Evolutionary conservation across 768 basidiomycete genomes (phyloP), one percentile per base, ranked within the genome.

Genomic region (Pulveroboletus sp.): DNA sequence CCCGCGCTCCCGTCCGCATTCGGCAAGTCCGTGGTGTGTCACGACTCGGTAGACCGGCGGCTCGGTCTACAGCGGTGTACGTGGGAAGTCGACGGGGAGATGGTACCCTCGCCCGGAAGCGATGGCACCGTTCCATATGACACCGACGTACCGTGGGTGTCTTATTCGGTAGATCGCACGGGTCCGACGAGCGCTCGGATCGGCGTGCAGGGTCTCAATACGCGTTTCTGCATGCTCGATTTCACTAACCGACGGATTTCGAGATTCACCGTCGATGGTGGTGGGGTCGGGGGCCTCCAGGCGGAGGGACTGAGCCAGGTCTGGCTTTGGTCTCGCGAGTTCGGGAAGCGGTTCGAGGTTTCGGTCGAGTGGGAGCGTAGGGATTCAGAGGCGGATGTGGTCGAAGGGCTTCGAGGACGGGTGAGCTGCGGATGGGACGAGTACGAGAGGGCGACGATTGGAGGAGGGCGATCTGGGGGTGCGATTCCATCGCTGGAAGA

Each of bases 401-500:
- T 62, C 2, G 58, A 57, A 1, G 37, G 10, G 1, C 32, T 62
- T 2, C 38, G 57, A 23, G 86, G 82, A 24, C 72, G 74, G 4
- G 73, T 82, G 19, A 78, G 76, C 16, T 85, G 83, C 52, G 77
- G 79, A 47, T 86, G 83, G 80, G 77, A 74, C n/a, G 85, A 88
- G 59, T 81, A 82, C 56, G 77, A 79, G 64, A 78, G 78, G 57
- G 81, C 63, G 36, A 76, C 73, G 54, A 62, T 79, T 12, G 81
- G 79, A 35, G 69, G 74, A 52, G 72, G 73, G 16, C 16, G 52
- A 14, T 55, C 57, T 37, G 62, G 61, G 17, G 74, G 66, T 26
- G 76, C 71, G 67, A 85, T 89, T 17, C 86, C 86, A 5, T 85
- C 86, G 3, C 71, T 79, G 39, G 85, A 88, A 61, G 86, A 89